Evolutionary conservation across 768 basidiomycete genomes (phyloP).

Genomic region (Hericium rajendrae): DNA sequence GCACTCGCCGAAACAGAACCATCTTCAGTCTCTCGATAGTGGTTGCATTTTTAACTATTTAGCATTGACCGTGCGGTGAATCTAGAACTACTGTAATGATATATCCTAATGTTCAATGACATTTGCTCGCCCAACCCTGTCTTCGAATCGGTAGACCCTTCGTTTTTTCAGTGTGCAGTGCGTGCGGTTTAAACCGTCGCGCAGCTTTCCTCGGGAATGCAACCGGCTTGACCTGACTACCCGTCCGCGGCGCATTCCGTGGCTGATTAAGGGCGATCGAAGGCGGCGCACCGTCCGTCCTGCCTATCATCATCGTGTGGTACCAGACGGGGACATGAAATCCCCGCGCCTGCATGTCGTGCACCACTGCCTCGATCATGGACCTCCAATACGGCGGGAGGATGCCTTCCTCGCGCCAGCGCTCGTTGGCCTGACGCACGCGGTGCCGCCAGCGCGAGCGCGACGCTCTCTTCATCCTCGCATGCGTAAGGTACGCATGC

Average conservation of each 20-base stretch:
- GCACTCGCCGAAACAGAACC: too few species aligned
- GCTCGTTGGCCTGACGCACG: constrained; percentile 16
- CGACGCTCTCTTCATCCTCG: constrained; percentile 9
- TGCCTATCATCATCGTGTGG: constrained; percentile 6
- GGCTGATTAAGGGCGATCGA: not conserved
- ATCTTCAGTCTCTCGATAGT: too few species aligned
- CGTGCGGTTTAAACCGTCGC: constrained; percentile 2
- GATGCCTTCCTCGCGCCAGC: not conserved
- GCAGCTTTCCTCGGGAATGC: not conserved
- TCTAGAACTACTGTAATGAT: too few species aligned
- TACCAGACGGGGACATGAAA: constrained; percentile 7
- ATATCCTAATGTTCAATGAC: too few species aligned
- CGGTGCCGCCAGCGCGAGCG: constrained; percentile 24
- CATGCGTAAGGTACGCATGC: constrained; percentile 5
- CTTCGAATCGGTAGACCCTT: constrained; percentile 10
- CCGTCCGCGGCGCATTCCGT: not conserved
- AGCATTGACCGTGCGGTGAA: too few species aligned
- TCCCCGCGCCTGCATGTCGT: constrained; percentile 3
- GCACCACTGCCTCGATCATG: constrained; percentile 6
- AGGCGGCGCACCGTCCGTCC: not conserved
- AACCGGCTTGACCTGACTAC: not conserved
- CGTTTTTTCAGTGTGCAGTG: constrained; percentile 13
- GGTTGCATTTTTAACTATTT: too few species aligned
- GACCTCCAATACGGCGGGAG: constrained; percentile 4
- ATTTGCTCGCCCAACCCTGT: too few species aligned